phyloP scores from a whole-genome alignment of 371 early-diverging fungal species.

The Syncephalis fuscata region DNA sequence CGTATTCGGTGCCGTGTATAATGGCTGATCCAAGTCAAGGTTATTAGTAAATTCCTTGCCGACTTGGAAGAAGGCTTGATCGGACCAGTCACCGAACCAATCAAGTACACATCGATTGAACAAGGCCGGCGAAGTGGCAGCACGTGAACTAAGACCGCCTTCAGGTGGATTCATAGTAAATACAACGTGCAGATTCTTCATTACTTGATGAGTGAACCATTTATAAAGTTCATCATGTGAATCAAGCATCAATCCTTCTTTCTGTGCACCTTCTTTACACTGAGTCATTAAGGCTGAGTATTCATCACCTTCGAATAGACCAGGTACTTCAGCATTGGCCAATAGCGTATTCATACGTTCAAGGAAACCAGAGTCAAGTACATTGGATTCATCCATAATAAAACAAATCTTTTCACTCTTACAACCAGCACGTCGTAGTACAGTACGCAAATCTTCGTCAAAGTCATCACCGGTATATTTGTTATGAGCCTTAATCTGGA shows the following conservation, averaged over 20 bases:
- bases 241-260: conserved; percentile 89
- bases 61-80: conserved; percentile 95
- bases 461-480: conserved; percentile 93
- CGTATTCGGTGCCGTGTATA: conserved; percentile 45
- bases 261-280: conserved; percentile 87
- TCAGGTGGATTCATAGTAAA: conserved; percentile 99
- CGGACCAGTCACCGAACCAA: conserved; percentile 98
- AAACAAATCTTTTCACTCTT: conserved; percentile 97
- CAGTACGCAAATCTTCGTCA: conserved; percentile 88
- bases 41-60: conserved; percentile 86
- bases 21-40: conserved; percentile 70
- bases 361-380: conserved; percentile 89
- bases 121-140: conserved; percentile 95
- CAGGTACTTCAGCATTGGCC: conserved; percentile 97
- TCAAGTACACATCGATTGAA: conserved; percentile 99
- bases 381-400: conserved; percentile 95
- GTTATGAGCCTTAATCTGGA: conserved; percentile 94
- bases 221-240: conserved; percentile 89
- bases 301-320: conserved; percentile 97
- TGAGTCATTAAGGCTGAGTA: conserved; percentile 84
- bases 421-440: conserved; percentile 86
- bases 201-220: conserved; percentile 95
- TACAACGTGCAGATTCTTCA: conserved; percentile 93
- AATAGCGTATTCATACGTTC: conserved; percentile 98
- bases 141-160: conserved; percentile 81